Base-by-base conservation (phyloP, 129 eudicot species). In the Saposhnikovia divaricata region DNA sequence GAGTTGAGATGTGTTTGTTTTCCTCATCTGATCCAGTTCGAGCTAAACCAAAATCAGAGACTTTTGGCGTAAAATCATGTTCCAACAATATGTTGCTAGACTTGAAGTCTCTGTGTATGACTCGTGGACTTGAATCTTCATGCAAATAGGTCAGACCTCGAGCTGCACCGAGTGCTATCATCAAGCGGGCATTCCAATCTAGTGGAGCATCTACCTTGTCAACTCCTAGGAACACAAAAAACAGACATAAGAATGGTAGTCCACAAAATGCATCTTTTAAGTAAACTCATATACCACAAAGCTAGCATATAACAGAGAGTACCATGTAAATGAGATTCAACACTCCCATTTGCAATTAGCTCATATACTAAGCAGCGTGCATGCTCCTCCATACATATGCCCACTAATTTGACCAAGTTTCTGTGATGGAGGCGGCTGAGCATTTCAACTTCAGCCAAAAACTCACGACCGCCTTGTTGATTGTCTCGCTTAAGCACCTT, bases 291-390 rank as follows among this genome's bases (percentile, higher is more conserved):
- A 31, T 66, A 66, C 9, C 42, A 28, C 72, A 25, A 27, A 40
- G 39, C 13, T 42, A 51, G 8, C 51, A 77, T 3, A 82, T n/a
- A 31, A 77, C 12, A 16, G 55, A 70, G 38, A 34, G n/a, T 93
- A 91, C 98, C 98, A 72, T 93, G 98, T 59, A 93, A 87, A 87
- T 93, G 98, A 87, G 98, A 93, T 38, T 93, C 98, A 79, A 93
- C 93, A 69, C 98, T 93, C 8, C 98, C 98, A 79, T 93, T 93
- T 16, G 95, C 87, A 55, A 93, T 83, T 42, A 93, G 87, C 80
- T 91, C 98, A 80, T 93, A 93, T 72, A 93, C 91, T 86, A 93
- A 86, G 83, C 97, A 89, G 74, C 90, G 92, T 50, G 77, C 80
- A 38, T 79, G 85, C 74, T 91, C 98, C 87, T 93, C 97, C 0